These are phyloP conservation scores for Dioscorea dumetorum DNA, from an alignment of 106 monocot genomes.

Conservation along the genomic window DNA sequence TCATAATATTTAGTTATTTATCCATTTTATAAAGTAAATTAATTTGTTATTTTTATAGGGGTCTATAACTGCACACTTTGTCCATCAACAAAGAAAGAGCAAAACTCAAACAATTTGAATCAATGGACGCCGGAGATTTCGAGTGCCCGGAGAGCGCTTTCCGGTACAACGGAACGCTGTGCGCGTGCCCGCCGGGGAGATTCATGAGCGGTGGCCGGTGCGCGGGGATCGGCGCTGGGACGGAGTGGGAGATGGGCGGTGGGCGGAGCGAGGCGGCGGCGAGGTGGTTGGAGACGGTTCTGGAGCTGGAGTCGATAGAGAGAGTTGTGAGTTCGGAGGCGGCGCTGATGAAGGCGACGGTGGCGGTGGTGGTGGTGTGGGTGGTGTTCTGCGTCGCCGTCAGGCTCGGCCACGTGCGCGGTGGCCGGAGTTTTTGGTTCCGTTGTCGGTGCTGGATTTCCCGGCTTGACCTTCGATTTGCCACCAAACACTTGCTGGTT, in stretches of 20 bases:
- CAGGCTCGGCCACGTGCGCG: constrained; percentile 29
- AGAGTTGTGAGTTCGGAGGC: constrained; percentile 62
- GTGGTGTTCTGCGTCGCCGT: constrained; percentile 47
- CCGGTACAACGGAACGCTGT: constrained; percentile 50
- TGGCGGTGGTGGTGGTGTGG: constrained; percentile 46
- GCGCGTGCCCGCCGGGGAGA: constrained; percentile 55
- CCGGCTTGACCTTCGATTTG: constrained; percentile 51
- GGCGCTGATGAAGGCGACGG: constrained; percentile 48
- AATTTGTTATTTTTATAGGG: no score
- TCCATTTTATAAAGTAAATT: no score
- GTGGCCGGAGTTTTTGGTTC: constrained; percentile 46
- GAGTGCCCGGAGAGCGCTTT: constrained; percentile 36
- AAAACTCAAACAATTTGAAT: background rate
- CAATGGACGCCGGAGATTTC: background rate
- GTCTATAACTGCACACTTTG: no score
- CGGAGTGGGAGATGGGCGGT: constrained; percentile 20
- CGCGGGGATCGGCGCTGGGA: constrained; percentile 13
- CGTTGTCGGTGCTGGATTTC: constrained; percentile 63
- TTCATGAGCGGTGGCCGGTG: constrained; percentile 28
- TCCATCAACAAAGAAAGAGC: no score
- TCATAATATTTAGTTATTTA: no score
- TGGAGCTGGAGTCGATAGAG: constrained; percentile 51
- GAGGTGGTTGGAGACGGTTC: constrained; percentile 36
- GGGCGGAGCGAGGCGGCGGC: constrained; percentile 17
- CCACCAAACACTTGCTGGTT: constrained; percentile 67